Evolutionary conservation across 1,139 yeast genomes (phyloP), one percentile per base, ranked within the genome.

Genomic region (Pneumocystis jirovecii): DNA sequence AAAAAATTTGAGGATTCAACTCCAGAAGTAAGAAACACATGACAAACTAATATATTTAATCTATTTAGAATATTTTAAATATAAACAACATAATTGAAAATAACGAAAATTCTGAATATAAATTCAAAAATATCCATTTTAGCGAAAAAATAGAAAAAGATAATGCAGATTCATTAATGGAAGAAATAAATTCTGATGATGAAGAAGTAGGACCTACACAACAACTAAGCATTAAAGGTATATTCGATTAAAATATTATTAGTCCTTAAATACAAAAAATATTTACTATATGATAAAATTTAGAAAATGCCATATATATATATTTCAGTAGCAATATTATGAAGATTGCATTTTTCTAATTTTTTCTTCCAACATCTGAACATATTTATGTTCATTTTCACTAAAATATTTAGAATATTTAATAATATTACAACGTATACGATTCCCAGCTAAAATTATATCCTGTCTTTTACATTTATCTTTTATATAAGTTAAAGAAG

Each of bases 141-240:
- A 15, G 5, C 5, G 40, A 12, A 31, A 42, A 60, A 29, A 42
- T 29, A 17, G 17, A 60, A 42, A 19, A 42, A 25, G 15, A 21
- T 60, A 25, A 37, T 37, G 40, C 3, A 39, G 40, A 59, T 7
- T 17, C n/a, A 40, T 40, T 40, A 40, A 40, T 17, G 19, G 15
- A 8, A 21, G 62, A 40, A 19, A 64, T 44, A 17, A 64, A 64
- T 21, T 63, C 60, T 2, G 66, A 31, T 19, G 62, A 56, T 8
- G 64, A 56, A 50, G 64, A 56, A 50, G 37, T 66, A n/a, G 67
- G 65, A 5, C 67, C 67, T 19, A 65, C 67, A 5, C 67, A 66
- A 29, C 40, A 61, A 37, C 60, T 65, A 60, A 31, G 37, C 5
- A 56, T 45, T 45, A 45, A 64, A 40, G 65, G 67, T 57, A 62